Conservation (phyloP, 257 asterid species). For the Cordia subcordata region DNA sequence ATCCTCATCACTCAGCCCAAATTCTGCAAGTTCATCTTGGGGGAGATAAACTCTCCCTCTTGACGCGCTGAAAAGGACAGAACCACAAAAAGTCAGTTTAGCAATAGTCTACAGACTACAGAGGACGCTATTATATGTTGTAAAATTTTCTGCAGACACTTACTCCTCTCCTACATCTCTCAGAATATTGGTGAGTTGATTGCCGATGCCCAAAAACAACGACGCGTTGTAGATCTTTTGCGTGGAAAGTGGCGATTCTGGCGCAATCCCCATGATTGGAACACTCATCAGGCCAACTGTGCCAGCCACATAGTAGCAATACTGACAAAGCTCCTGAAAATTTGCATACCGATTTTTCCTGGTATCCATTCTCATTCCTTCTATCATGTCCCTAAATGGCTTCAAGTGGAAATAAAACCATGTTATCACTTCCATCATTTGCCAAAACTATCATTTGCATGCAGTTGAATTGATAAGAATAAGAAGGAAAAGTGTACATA, state of each 20-base stretch:
- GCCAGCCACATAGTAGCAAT: slow-evolving; percentile 83
- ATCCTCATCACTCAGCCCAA: slow-evolving; percentile 55
- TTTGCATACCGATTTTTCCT: slow-evolving; percentile 52
- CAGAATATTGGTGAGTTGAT: slow-evolving; percentile 70
- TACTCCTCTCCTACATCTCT: slow-evolving; percentile 93
- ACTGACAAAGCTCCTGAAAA: slow-evolving; percentile 59
- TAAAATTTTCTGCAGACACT: slow-evolving; percentile 16
- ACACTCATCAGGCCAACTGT: slow-evolving; percentile 88
- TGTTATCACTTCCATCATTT: neutral
- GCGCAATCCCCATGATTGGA: slow-evolving; percentile 83
- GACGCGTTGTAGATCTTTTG: slow-evolving; percentile 58
- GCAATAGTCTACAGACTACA: too few species aligned
- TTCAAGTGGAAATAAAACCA: slow-evolving; percentile 3
- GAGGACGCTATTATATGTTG: too few species aligned
- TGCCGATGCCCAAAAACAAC: slow-evolving; percentile 61
- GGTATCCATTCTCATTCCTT: slow-evolving; percentile 86
- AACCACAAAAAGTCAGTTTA: neutral
- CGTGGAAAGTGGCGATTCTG: slow-evolving; percentile 48
- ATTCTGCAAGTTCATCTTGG: slow-evolving; percentile 65
- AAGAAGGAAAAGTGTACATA: neutral
- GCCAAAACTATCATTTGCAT: neutral
- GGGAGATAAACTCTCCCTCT: slow-evolving; percentile 89
- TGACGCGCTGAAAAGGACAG: slow-evolving; percentile 35
- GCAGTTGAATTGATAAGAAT: too few species aligned
- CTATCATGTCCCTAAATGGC: slow-evolving; percentile 92